phyloP scores from a whole-genome alignment of 805 yeast genomes.

The Nakazawaea peltata region DNA sequence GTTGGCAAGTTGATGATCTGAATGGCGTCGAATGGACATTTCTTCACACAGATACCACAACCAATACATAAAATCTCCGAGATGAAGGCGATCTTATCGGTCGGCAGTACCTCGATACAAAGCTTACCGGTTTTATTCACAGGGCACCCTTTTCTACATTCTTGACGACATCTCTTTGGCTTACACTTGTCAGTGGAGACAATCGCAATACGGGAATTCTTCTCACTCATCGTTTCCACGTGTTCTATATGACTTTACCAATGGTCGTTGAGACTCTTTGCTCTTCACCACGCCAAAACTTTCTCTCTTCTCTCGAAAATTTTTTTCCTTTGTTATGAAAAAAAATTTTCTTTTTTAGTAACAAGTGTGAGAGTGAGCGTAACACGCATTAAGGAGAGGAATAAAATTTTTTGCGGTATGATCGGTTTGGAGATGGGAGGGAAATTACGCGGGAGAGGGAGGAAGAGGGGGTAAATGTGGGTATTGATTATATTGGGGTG shows the following conservation, averaged over 20 bases:
- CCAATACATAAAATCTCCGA: slow-evolving; percentile 95
- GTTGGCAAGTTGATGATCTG: slow-evolving; percentile 95
- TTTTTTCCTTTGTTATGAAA: too few relatives aligned
- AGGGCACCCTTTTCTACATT: slow-evolving; percentile 94
- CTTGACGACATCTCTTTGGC: slow-evolving; percentile 98
- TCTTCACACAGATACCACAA: slow-evolving; percentile 99
- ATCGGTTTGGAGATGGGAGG: not conserved
- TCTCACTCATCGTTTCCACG: slow-evolving; percentile 22
- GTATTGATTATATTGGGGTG: slow-evolving; percentile 4
- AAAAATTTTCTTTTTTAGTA: slow-evolving; percentile 3
- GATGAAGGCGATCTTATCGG: slow-evolving; percentile 86
- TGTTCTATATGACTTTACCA: slow-evolving; percentile 3
- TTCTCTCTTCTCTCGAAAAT: too few relatives aligned
- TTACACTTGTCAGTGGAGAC: slow-evolving; percentile 92
- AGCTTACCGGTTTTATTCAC: slow-evolving; percentile 96
- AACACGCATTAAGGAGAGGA: too few relatives aligned
- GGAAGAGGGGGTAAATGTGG: slow-evolving; percentile 1
- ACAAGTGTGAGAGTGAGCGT: too few relatives aligned
- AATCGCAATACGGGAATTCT: slow-evolving; percentile 84
- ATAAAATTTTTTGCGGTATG: too few relatives aligned
- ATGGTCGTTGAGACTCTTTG: too few relatives aligned
- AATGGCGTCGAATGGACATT: slow-evolving; percentile 97
- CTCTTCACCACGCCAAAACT: too few relatives aligned
- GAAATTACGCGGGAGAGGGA: not conserved
- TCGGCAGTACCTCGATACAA: slow-evolving; percentile 93